Evolutionary conservation across 768 basidiomycete species (phyloP).

Genomic region (Xerocomus brunneocitrinus): DNA sequence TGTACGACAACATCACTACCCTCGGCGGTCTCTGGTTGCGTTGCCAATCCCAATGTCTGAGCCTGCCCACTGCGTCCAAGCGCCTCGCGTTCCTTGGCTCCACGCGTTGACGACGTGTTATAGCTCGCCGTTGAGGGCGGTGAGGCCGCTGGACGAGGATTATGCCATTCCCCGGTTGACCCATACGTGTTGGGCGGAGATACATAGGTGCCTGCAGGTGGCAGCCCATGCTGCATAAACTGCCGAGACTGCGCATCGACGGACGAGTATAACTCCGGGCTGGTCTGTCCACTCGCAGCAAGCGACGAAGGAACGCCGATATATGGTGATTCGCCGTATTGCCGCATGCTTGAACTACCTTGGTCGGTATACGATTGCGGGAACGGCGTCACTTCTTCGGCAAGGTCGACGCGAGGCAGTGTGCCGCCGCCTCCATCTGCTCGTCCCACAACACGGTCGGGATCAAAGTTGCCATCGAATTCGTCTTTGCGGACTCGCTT

Average conservation of each 20-base stretch:
- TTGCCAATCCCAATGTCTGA: constrained; percentile 15
- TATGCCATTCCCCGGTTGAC: constrained; percentile 16
- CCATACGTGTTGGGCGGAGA: constrained; percentile 11
- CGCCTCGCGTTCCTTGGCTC: constrained; percentile 25
- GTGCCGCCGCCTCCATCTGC: constrained; percentile 20
- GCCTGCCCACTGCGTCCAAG: constrained; percentile 14
- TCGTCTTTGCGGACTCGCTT: constrained; percentile 31
- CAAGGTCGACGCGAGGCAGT: constrained; percentile 25
- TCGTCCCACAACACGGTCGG: constrained; percentile 37
- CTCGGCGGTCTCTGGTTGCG: constrained; percentile 19
- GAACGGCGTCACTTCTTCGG: constrained; percentile 29
- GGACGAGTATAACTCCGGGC: constrained; percentile 9
- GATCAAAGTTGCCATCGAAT: constrained; percentile 49
- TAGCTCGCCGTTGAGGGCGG: constrained; percentile 22
- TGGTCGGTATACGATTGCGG: constrained; percentile 5
- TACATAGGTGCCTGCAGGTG: constrained; percentile 2
- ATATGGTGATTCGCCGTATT: constrained; percentile 15
- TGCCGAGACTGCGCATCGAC: constrained; percentile 9
- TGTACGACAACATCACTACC: constrained; percentile 25
- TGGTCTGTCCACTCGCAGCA: background rate
- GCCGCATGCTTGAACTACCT: constrained; percentile 20
- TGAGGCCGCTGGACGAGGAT: constrained; percentile 13
- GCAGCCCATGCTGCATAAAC: background rate
- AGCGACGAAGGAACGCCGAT: constrained; percentile 1
- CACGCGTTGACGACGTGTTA: constrained; percentile 9